Evolutionary conservation across 257 asterid species (phyloP).

Genomic region (Fraxinus americana): DNA sequence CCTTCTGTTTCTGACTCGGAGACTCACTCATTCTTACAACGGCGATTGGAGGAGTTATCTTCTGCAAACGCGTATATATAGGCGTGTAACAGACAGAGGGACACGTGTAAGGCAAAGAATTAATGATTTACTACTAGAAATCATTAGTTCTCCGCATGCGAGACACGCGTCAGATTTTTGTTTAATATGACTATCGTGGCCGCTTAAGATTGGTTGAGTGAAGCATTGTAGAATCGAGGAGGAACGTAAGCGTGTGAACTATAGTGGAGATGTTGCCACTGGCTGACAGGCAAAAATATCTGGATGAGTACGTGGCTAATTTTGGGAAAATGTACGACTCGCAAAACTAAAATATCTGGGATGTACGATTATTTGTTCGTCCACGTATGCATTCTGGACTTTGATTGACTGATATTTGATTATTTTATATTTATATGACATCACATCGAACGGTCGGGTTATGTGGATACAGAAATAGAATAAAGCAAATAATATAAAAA

Average conservation of each 20-base stretch:
- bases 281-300: background rate
- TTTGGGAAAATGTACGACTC: background rate
- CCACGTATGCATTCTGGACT: background rate
- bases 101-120: background rate
- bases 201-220: background rate
- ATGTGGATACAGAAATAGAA: too few species aligned
- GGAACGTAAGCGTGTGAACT: background rate
- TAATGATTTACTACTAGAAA: background rate
- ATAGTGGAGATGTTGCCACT: background rate
- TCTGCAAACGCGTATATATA: background rate
- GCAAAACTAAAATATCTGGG: background rate
- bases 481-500: too few species aligned
- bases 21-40: constrained; percentile 26
- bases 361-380: background rate
- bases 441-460: too few species aligned
- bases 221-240: background rate
- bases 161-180: background rate
- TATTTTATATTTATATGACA: too few species aligned
- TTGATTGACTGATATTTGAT: background rate
- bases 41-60: background rate
- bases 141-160: background rate
- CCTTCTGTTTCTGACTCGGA: constrained; percentile 29
- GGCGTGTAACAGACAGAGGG: background rate
- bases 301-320: background rate
- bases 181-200: background rate